Base-by-base conservation (phyloP, 495 filamentous ascomycete genomes). In the Penicillium subrubescens region DNA sequence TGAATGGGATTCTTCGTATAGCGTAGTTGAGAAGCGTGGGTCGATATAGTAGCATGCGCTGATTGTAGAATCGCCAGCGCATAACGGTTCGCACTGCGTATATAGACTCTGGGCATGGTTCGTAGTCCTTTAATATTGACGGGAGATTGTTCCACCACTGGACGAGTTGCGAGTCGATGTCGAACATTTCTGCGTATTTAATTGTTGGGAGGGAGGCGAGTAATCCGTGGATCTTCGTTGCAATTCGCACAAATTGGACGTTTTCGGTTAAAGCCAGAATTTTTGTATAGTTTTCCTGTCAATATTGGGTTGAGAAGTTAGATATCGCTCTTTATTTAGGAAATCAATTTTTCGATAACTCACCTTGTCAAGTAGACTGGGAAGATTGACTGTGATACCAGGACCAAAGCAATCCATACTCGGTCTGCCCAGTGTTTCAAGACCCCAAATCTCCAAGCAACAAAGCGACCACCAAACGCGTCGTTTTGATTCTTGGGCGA, bases 391-490 rank as follows among this genome's bases (percentile, higher is more conserved):
- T 57, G 88, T 89, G 71, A 91, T 88, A n/a, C 84, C 85, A 6
- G 87, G 85, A 10, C 86, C 85, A 82, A 86, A 89, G 31, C 87
- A 81, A 11, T 88, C 89, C 72, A 92, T 84, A n/a, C 86, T 89
- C 11, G 87, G 88, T 33, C 89, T 79, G n/a, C 89, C 89, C 60
- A 89, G 83, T 17, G 88, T 91, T 14, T 87, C 90, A n/a, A 82
- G 84, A 2, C 86, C 89, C 88, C 89, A 92, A 2, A 88, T 87
- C 73, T 92, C 89, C 35, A 92, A 79, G 78, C 86, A 90, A 76
- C 88, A 87, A 59, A 91, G 75, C 57, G 82, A 86, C 89, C 89
- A 92, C 89, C 89, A 92, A 34, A 88, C 87, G 50, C 89, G 79
- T 31, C 89, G 72, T 67, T 87, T 79, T 25, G 85, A 85, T 65